Percentiles rank a stretch among this genome's conserved stretches.
Evolutionary conservation across 805 yeast species (phyloP).

Genomic region (Nakazawaea ishiwadae): DNA sequence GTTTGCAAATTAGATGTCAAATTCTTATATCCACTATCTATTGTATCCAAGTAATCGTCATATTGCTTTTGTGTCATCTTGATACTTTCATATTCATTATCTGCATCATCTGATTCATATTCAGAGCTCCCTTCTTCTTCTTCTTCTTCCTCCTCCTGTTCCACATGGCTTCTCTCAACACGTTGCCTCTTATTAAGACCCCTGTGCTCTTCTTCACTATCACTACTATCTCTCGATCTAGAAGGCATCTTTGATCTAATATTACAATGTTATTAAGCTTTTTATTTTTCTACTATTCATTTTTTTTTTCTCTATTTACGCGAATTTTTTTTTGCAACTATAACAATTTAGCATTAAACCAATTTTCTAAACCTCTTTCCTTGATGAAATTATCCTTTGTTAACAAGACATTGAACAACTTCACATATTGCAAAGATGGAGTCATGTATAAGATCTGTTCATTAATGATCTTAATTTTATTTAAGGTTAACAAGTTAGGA

Average conservation of each 20-base stretch:
- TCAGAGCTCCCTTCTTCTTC: slow-evolving; percentile 3
- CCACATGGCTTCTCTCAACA: too few species aligned
- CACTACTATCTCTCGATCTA: too few species aligned
- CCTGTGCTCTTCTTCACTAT: too few species aligned
- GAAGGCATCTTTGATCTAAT: too few species aligned
- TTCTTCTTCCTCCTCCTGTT: not conserved
- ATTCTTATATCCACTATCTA: slow-evolving; percentile 9
- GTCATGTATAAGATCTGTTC: not conserved
- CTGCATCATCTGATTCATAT: slow-evolving; percentile 8
- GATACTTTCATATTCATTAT: slow-evolving; percentile 10
- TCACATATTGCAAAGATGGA: slow-evolving; percentile 15
- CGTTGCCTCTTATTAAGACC: too few species aligned
- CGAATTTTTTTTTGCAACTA: not conserved
- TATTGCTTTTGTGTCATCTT: slow-evolving; percentile 13
- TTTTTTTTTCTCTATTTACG: not conserved
- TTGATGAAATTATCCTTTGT: slow-evolving; percentile 14
- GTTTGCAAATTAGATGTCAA: slow-evolving; percentile 9
- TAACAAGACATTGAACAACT: slow-evolving; percentile 17
- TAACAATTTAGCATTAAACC: slow-evolving; percentile 19
- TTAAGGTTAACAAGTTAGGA: slow-evolving; percentile 6
- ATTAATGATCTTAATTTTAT: slow-evolving; percentile 10
- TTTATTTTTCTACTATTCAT: not conserved
- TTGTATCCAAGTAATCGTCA: slow-evolving; percentile 8
- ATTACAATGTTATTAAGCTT: not conserved
- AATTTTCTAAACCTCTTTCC: slow-evolving; percentile 19